phyloP scores from a whole-genome alignment of 768 basidiomycete genomes.

The Tricholomella constricta region DNA sequence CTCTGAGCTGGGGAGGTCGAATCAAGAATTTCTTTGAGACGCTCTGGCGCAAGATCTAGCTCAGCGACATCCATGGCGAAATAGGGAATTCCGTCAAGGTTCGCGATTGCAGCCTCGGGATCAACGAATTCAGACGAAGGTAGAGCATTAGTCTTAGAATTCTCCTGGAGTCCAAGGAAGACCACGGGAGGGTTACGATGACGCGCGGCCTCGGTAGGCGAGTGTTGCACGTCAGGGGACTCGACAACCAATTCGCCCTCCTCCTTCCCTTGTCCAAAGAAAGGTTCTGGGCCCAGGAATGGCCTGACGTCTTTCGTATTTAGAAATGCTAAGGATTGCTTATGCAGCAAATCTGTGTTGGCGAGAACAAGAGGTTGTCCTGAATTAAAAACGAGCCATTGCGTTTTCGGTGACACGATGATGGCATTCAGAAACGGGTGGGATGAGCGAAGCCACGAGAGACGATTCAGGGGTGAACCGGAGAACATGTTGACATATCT shows the following conservation, averaged over 20 bases:
- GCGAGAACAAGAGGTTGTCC: conserved; percentile 66
- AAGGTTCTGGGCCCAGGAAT: conserved; percentile 67
- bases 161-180: conserved; percentile 80
- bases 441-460: conserved; percentile 80
- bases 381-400: conserved; percentile 78
- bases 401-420: conserved; percentile 55
- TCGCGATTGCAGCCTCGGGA: conserved; percentile 52
- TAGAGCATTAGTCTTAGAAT: conserved; percentile 49
- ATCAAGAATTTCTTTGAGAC: conserved; percentile 41
- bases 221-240: conserved; percentile 31
- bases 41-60: conserved; percentile 35
- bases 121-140: conserved; percentile 67
- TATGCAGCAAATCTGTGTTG: conserved; percentile 32
- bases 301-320: conserved; percentile 61
- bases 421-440: conserved; percentile 76
- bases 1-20: conserved; percentile 38
- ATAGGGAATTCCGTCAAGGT: conserved; percentile 80
- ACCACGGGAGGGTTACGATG: conserved; percentile 62
- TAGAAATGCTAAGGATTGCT: conserved; percentile 49
- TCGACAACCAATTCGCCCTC: conserved; percentile 36
- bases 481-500: conserved; percentile 43
- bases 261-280: conserved; percentile 69
- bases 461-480: conserved; percentile 77
- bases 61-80: conserved; percentile 79
- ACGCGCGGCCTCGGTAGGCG: conserved; percentile 55